Percentiles rank a stretch among this genome's conserved stretches.
phyloP scores from a whole-genome alignment of 371 early-diverging fungal genomes.

The Mortierella sp. region DNA sequence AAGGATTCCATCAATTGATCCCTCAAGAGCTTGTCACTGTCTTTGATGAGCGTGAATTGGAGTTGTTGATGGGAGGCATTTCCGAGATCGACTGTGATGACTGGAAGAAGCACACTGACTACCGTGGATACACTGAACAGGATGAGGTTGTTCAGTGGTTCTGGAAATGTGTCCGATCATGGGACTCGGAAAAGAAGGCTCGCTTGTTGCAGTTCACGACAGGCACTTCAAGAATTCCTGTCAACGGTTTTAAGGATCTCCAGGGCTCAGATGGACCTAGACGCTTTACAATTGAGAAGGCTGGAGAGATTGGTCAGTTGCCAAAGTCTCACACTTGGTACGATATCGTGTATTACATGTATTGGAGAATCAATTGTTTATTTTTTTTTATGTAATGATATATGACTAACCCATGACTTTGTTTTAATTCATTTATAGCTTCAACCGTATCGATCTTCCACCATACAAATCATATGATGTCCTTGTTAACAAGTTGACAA shows the following conservation, averaged over 20 bases:
- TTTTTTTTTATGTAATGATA: neutral
- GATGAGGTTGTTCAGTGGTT: conserved; percentile 98
- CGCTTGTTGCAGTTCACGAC: conserved; percentile 98
- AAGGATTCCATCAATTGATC: conserved; percentile 97
- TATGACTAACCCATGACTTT: too few relatives aligned
- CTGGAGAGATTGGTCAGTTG: conserved; percentile 84
- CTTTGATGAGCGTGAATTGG: conserved; percentile 98
- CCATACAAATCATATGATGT: conserved; percentile 83
- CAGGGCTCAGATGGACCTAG: conserved; percentile 97
- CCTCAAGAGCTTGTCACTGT: conserved; percentile 94
- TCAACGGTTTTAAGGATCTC: conserved; percentile 98
- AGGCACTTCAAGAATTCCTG: conserved; percentile 98
- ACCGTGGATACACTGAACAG: conserved; percentile 95
- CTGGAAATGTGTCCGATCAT: conserved; percentile 93
- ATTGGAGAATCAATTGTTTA: neutral
- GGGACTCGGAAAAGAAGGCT: conserved; percentile 95
- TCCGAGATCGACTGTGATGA: conserved; percentile 99
- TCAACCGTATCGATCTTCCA: conserved; percentile 97
- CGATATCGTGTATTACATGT: neutral
- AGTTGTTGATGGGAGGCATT: conserved; percentile 97
- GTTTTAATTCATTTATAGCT: conserved; percentile 60
- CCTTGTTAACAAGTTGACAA: conserved; percentile 84
- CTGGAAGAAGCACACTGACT: conserved; percentile 99
- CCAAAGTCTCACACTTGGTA: conserved; percentile 97
- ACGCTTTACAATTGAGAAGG: conserved; percentile 96